Percentiles rank a stretch among this genome's conserved stretches.
Conservation (phyloP, 2,329 filamentous ascomycete species). For the Calonectria honghensis region DNA sequence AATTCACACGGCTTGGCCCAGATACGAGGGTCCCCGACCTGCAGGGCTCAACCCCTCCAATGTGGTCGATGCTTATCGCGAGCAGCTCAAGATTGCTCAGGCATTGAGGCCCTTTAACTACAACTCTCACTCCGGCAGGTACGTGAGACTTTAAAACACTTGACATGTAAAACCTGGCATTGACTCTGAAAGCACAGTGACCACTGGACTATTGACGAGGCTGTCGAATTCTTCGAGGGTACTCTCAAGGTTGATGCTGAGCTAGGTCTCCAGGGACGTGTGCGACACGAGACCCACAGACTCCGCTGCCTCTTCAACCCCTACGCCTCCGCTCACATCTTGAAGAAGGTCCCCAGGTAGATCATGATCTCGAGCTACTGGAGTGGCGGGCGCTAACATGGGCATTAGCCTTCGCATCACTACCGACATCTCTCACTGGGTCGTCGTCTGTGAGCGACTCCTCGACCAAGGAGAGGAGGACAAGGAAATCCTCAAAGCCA, state of each 20-base stretch:
- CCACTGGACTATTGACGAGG: constrained; percentile 57
- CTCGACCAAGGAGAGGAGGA: constrained; percentile 49
- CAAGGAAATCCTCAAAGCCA: constrained; percentile 42
- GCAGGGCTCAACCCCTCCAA: constrained; percentile 25
- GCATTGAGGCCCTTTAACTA: constrained; percentile 35
- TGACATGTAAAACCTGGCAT: neutral
- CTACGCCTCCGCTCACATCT: constrained; percentile 53
- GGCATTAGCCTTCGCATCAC: constrained; percentile 50
- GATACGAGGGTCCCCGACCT: constrained; percentile 28
- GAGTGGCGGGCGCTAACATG: neutral
- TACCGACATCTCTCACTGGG: constrained; percentile 54
- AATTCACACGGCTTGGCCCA: constrained; percentile 33
- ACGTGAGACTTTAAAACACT: neutral
- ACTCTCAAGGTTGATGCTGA: constrained; percentile 57
- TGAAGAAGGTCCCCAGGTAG: constrained; percentile 57
- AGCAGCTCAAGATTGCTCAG: constrained; percentile 34
- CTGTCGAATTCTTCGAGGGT: constrained; percentile 58
- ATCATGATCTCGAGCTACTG: neutral
- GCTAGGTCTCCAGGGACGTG: constrained; percentile 54
- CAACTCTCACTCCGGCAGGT: constrained; percentile 36
- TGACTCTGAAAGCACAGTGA: constrained; percentile 50
- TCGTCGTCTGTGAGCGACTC: constrained; percentile 50
- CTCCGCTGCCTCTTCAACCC: constrained; percentile 49
- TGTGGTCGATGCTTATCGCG: constrained; percentile 28
- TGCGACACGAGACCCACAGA: constrained; percentile 55